Evolutionary conservation across 2,329 filamentous ascomycete species (phyloP).

Genomic region (Orbilia oligospora): DNA sequence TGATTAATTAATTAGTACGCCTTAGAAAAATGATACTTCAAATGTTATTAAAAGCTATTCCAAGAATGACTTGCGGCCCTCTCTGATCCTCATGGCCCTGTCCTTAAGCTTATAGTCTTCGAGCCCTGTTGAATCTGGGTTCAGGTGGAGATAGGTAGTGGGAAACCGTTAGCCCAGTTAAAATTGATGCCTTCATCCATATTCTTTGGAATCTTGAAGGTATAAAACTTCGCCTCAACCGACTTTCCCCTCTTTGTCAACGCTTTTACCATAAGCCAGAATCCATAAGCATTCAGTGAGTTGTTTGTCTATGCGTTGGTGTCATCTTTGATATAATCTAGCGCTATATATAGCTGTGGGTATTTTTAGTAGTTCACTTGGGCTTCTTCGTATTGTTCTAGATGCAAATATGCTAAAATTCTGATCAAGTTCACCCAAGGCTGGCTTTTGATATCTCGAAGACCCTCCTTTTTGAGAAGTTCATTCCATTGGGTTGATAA

Average conservation of each 20-base stretch:
- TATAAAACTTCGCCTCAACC: background rate
- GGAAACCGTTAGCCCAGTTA: background rate
- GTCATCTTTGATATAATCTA: constrained; percentile 8
- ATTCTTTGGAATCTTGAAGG: constrained; percentile 7
- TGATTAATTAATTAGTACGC: too few relatives aligned
- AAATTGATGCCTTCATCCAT: background rate
- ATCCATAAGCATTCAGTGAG: background rate
- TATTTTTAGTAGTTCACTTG: background rate
- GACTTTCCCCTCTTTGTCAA: background rate
- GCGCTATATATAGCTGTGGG: too few relatives aligned
- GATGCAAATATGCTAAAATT: background rate
- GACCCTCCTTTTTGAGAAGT: background rate
- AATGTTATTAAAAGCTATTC: background rate
- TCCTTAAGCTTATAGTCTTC: background rate
- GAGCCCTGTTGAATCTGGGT: background rate
- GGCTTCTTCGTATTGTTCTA: constrained; percentile 1
- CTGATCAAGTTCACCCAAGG: constrained; percentile 7
- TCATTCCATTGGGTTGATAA: background rate
- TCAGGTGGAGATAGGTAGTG: constrained; percentile 1
- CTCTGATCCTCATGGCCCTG: background rate
- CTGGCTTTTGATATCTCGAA: background rate
- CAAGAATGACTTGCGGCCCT: background rate
- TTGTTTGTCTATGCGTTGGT: background rate
- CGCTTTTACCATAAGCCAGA: constrained; percentile 9
- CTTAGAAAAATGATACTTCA: background rate